These are phyloP conservation scores for Mucor lusitanicus DNA, from an alignment of 371 early-diverging fungal species.

Conservation along the genomic window DNA sequence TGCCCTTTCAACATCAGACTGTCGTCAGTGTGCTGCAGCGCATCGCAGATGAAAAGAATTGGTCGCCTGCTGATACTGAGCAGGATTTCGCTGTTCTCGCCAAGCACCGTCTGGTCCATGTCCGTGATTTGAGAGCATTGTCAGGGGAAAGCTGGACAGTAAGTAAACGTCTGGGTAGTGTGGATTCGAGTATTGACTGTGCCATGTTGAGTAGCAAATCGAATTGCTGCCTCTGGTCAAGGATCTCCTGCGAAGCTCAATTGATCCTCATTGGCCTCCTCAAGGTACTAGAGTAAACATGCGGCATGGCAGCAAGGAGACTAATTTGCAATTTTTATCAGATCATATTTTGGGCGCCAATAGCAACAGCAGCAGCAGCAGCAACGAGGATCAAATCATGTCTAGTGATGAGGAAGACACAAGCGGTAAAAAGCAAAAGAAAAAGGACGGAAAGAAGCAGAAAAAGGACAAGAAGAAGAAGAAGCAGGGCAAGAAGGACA, in stretches of 20 bases:
- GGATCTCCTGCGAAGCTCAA: conserved; percentile 28
- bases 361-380: background rate
- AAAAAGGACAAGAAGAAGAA: conserved; percentile 14
- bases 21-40: conserved; percentile 9
- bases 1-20: conserved; percentile 6
- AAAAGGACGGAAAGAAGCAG: conserved; percentile 6
- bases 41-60: conserved; percentile 39
- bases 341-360: background rate
- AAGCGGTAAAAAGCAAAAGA: conserved; percentile 6
- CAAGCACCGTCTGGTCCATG: conserved; percentile 38
- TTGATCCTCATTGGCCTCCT: conserved; percentile 8
- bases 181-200: background rate
- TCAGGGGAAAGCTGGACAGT: conserved; percentile 56
- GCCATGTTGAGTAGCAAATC: conserved; percentile 12
- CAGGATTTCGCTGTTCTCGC: conserved; percentile 42
- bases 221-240: conserved; percentile 34
- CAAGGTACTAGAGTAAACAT: background rate
- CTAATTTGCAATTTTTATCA: background rate
- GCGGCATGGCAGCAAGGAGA: background rate
- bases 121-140: conserved; percentile 45
- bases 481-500: conserved; percentile 12
- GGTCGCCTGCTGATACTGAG: conserved; percentile 43
- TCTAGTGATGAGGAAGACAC: conserved; percentile 12
- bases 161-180: conserved; percentile 3
- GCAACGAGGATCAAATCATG: background rate